Conservation (phyloP, 306 rosid species). For the Trichosanthes cucumerina region DNA sequence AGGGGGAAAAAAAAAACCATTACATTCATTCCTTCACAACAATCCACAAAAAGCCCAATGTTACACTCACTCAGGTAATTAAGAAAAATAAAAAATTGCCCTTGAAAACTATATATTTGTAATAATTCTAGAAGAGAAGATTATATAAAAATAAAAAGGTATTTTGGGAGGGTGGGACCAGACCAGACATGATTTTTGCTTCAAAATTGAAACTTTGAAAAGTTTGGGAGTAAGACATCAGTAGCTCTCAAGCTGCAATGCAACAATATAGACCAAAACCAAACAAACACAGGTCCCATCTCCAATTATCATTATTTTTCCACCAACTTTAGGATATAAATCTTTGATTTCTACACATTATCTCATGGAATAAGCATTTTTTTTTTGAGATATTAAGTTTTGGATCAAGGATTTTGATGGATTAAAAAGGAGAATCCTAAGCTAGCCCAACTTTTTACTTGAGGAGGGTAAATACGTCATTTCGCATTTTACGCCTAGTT, state of each 20-base stretch:
- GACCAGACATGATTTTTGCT: conserved; percentile 2
- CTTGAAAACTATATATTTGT: too few relatives aligned
- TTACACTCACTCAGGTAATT: neutral
- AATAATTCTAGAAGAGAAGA: too few relatives aligned
- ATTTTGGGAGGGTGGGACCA: neutral
- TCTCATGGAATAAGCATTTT: neutral
- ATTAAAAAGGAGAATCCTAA: neutral
- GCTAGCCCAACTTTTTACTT: neutral
- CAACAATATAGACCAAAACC: neutral
- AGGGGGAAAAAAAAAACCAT: too few relatives aligned
- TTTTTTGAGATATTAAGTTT: neutral
- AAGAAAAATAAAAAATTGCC: neutral
- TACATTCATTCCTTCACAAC: too few relatives aligned
- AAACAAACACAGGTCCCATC: neutral
- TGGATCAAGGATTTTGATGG: neutral
- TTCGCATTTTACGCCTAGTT: neutral
- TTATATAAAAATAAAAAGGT: neutral
- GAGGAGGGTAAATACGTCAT: neutral
- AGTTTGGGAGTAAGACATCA: neutral
- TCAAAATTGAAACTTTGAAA: neutral
- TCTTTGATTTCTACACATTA: neutral
- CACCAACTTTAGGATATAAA: neutral
- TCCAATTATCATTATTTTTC: conserved; percentile 4
- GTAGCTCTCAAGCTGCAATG: conserved; percentile 4
- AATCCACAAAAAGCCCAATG: too few relatives aligned